Evolutionary conservation across 129 eudicot species (phyloP).

Genomic region (Flaveria brownii): DNA sequence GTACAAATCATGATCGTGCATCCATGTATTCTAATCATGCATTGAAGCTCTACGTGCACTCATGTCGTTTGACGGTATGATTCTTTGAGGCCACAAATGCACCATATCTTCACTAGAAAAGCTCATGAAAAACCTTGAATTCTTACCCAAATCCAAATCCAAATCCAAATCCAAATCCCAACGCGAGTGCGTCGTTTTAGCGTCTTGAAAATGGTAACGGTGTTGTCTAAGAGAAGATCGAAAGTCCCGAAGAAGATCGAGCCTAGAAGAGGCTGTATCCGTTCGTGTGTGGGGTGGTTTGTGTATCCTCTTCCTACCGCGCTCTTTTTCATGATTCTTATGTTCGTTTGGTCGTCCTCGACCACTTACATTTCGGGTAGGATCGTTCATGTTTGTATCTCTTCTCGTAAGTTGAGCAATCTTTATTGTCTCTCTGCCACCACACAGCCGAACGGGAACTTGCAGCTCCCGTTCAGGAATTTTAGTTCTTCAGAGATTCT

Average conservation of each 20-base stretch:
- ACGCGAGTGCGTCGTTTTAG: neutral
- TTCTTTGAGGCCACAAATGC: conserved; percentile 19
- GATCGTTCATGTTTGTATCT: conserved; percentile 72
- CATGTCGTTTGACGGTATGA: conserved; percentile 36
- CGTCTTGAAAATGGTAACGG: conserved; percentile 48
- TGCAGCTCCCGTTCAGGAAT: conserved; percentile 41
- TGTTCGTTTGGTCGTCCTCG: conserved; percentile 71
- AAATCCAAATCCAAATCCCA: neutral
- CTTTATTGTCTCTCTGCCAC: conserved; percentile 80
- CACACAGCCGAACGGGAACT: conserved; percentile 52
- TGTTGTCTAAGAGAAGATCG: conserved; percentile 53
- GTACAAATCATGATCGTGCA: conserved; percentile 38
- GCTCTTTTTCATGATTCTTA: conserved; percentile 56
- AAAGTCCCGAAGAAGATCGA: conserved; percentile 40
- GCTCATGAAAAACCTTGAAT: conserved; percentile 14
- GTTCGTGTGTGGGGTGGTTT: conserved; percentile 37
- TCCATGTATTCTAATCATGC: conserved; percentile 35
- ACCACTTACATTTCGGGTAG: conserved; percentile 69
- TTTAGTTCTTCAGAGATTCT: conserved; percentile 34
- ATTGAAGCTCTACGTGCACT: conserved; percentile 48
- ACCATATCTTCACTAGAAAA: conserved; percentile 43
- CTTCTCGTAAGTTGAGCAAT: conserved; percentile 74
- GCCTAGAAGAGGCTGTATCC: conserved; percentile 33
- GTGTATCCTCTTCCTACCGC: conserved; percentile 56
- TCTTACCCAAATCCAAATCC: conserved; percentile 3